phyloP scores from a whole-genome alignment of 176 grass and related monocot species.

The Chloris gayana region DNA sequence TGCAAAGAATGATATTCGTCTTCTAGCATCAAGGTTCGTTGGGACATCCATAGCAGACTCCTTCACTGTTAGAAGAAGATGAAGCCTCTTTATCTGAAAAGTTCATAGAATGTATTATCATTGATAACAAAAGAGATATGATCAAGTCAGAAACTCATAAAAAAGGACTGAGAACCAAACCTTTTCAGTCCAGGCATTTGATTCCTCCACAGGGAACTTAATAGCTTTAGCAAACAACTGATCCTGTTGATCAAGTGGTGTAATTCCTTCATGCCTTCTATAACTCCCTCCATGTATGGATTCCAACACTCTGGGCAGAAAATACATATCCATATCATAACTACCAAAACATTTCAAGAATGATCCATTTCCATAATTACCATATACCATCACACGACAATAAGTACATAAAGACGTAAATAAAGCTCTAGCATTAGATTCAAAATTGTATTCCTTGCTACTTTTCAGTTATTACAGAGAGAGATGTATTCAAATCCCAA shows the following conservation, averaged over 20 bases:
- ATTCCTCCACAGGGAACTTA: constrained; percentile 78
- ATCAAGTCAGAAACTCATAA: constrained; percentile 18
- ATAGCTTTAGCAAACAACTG: constrained; percentile 86
- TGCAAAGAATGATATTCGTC: constrained; percentile 94
- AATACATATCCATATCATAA: constrained; percentile 11
- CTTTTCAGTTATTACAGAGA: not conserved
- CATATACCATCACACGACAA: not conserved
- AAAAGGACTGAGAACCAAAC: constrained; percentile 39
- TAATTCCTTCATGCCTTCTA: constrained; percentile 72
- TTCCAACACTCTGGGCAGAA: constrained; percentile 64
- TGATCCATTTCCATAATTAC: not conserved
- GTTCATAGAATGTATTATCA: not conserved
- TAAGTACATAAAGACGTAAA: not conserved
- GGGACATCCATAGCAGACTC: constrained; percentile 99
- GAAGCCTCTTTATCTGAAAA: constrained; percentile 92
- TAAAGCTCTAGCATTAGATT: constrained; percentile 6
- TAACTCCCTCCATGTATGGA: constrained; percentile 60
- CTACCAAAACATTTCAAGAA: constrained; percentile 12
- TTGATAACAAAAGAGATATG: constrained; percentile 25
- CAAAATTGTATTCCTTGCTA: not conserved
- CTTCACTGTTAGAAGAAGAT: constrained; percentile 90
- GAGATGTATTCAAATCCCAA: not conserved
- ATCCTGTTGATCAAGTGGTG: constrained; percentile 84
- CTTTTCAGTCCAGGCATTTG: constrained; percentile 96
- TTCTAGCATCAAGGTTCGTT: constrained; percentile 89